These are phyloP conservation scores for Neurospora sp. DNA, from an alignment of 495 filamentous ascomycete species.

Conservation along the genomic window DNA sequence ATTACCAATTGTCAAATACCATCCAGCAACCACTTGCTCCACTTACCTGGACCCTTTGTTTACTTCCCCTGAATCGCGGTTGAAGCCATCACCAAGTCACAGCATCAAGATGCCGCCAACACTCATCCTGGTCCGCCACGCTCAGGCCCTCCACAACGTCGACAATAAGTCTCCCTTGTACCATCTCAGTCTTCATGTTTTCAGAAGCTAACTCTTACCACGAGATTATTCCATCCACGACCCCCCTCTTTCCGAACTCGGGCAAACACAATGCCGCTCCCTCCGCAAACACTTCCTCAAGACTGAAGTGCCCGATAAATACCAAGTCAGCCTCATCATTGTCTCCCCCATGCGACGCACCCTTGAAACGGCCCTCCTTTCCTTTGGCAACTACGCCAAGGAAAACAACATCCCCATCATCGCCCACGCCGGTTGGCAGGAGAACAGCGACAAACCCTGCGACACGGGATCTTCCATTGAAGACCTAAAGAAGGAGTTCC, in stretches of 20 bases:
- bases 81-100: not conserved
- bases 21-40: not conserved
- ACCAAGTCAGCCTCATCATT: conserved; percentile 44
- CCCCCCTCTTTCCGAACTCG: conserved; percentile 45
- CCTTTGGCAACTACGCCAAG: conserved; percentile 39
- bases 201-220: conserved; percentile 19
- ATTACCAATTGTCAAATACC: not conserved
- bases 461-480: conserved; percentile 41
- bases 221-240: conserved; percentile 44
- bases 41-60: not conserved
- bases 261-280: conserved; percentile 39
- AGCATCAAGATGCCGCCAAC: conserved; percentile 41
- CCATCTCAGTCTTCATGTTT: not conserved
- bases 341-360: conserved; percentile 50
- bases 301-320: conserved; percentile 34
- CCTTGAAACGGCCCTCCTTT: conserved; percentile 43
- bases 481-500: conserved; percentile 31
- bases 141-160: conserved; percentile 47
- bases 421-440: conserved; percentile 46
- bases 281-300: conserved; percentile 33
- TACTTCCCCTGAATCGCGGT: not conserved
- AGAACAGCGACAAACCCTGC: conserved; percentile 48
- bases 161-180: conserved; percentile 22
- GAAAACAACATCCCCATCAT: conserved; percentile 41
- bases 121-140: conserved; percentile 50